Evolutionary conservation across 768 basidiomycete species (phyloP), one percentile per base, ranked within the genome.

Genomic region (Lactarius quietus): DNA sequence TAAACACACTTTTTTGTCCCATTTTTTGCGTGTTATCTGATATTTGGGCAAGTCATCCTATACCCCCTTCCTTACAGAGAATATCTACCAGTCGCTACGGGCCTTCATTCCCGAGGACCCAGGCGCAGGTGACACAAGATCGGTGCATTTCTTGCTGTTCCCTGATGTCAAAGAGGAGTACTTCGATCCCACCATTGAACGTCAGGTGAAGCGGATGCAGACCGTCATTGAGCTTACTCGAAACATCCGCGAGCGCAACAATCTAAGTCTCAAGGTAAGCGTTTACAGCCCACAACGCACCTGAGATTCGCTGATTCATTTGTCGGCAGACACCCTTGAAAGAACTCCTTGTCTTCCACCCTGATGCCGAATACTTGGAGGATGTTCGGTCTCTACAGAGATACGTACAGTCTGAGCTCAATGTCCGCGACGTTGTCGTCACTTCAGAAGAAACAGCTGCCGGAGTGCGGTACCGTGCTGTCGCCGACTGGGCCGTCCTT

Each of bases 41-140:
- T 18, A 43, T 35, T 23, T 18, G 57, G 36, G 18, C 2, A 69
- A 96, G 95, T 96, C 96, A 1, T 95, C 97, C 9, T 99, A 97
- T 77, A 98, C 95, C 10, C 97, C 97, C 0, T 98, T 98, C 85
- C 80, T 98, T 74, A 95, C 95, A 8, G 97, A 99, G 77, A 97
- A 89, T 77, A 81, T 98, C 66, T 98, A 98, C 76, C 97, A 98
- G 74, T 86, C 92, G 38, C 82, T 98, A 45, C 86, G 87, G 54
- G 79, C 79, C n/a, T 96, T 86, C 79, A 90, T 96, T 68, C 93
- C 94, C 0, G 86, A 86, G 65, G 84, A 92, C 69, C 82, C 86
- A 23, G 74, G 79, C 31, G 82, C 82, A 20, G 85, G 84, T 2
- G 97, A 98, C 71, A 83, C 88, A 7, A 90, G 97, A 64, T 98